Conservation (phyloP, 441 rosid genomes). For the Erodium moschatum region DNA sequence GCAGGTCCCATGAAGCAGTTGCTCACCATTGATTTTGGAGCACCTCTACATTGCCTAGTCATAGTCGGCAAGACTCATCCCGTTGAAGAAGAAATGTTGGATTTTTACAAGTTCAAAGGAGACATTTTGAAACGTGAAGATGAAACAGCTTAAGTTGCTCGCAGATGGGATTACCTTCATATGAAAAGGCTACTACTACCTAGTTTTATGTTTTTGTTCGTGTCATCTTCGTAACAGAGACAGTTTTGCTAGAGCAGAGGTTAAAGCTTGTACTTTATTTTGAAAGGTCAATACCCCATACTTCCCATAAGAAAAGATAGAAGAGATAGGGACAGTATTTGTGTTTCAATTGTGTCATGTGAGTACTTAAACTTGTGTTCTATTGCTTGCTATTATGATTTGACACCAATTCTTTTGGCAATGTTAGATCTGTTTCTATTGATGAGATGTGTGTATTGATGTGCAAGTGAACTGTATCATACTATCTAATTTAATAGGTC, state of each 20-base stretch:
- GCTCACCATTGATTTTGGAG: conserved; percentile 58
- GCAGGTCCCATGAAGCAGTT: conserved; percentile 72
- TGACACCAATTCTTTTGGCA: no score
- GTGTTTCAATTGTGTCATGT: neutral
- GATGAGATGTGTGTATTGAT: no score
- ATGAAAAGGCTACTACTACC: neutral
- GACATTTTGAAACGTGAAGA: conserved; percentile 9
- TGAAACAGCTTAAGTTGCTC: conserved; percentile 12
- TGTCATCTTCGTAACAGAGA: neutral
- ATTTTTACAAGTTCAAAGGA: conserved; percentile 41
- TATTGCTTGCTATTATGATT: no score
- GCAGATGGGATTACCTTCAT: neutral
- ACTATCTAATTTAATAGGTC: no score
- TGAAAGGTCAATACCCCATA: neutral
- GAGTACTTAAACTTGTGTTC: neutral
- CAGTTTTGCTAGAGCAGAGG: neutral
- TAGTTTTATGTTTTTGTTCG: neutral
- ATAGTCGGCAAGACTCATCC: conserved; percentile 75
- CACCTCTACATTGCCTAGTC: conserved; percentile 79
- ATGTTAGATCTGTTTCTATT: no score
- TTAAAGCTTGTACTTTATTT: neutral
- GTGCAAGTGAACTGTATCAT: no score
- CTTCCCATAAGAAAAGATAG: neutral
- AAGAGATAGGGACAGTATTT: neutral
- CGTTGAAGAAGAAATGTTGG: conserved; percentile 79